Evolutionary conservation across 495 filamentous ascomycete species (phyloP), one percentile per base, ranked within the genome.

Genomic region (Xylaria castorea): DNA sequence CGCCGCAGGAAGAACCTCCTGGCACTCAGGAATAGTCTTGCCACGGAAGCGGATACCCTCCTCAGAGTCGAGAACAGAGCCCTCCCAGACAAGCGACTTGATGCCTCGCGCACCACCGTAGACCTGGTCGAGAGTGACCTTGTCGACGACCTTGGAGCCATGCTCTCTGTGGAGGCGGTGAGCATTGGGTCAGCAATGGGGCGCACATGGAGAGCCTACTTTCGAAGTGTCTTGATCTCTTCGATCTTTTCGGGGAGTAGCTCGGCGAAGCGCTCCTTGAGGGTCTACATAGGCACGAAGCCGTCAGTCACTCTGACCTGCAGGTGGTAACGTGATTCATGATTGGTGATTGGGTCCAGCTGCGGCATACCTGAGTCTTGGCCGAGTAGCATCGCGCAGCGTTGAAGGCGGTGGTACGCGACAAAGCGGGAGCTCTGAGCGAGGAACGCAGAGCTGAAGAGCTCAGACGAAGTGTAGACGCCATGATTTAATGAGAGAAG

Each of bases 41-140:
- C 97, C 96, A 82, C 97, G 90, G 89, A 99, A 99, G 74, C 97
- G 94, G 85, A 99, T 99, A 85, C 96, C 96, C 88, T 99, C 95
- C 88, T 99, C 95, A 55, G 94, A 89, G 85, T 99, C 96, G 72
- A 99, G 91, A 78, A 99, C 97, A 75, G 96, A 99, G 74, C 96
- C 96, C 90, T 99, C 96, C 96, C 96, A 98, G 69, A 98, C 96
- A 68, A 99, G 91, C 76, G 92, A 93, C 87, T 98, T 99, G 85
- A 99, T 97, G 74, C 96, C 97, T 87, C 97, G 94, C 77, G 97
- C 97, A 90, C 96, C 96, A 87, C 96, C 96, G 82, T 98, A 98
- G 78, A 96, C 96, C 86, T 99, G 97, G 87, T 98, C 96, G 78
- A 99, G 91, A 71, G 97, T 99, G 81, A 99, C 93, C 89, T 99